Evolutionary conservation across 2,329 filamentous ascomycete genomes (phyloP), one percentile per base, ranked within the genome.

Genomic region (Hymenoscyphus repandus): DNA sequence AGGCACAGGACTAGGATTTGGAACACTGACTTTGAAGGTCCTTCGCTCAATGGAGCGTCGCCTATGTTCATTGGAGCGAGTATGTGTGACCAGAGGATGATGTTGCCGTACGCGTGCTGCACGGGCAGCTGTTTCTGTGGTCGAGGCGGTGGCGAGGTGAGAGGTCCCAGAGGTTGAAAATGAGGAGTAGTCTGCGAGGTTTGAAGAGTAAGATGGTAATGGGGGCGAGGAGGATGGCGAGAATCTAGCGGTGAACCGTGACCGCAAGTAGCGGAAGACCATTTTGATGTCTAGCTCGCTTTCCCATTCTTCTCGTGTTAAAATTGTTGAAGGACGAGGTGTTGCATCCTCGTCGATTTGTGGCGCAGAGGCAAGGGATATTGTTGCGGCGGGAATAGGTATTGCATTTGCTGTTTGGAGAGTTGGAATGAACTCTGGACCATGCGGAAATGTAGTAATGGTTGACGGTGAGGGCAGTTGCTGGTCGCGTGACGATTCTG

Each of bases 271-370:
- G 44, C 85, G 83, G 72, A 97, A 97, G 32, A 97, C 88, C 67
- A 96, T 86, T 65, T 87, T 88, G 58, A 96, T 81, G 63, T 97
- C 91, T 5, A 97, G 78, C 48, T 96, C 88, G 53, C 86, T 84
- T 69, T 97, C 91, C 93, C 93, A 99, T 61, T 88, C 72, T 32
- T 74, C 65, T 12, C 54, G 50, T 32, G 53, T 46, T 2, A 58
- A 39, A 6, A 50, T 37, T 3, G 56, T 50, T 31, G 49, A 39
- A 3, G 58, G 50, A 6, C 58, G 55, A 7, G 61, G 60, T 10
- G 64, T 64, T 6, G 55, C 53, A 31, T 64, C 58, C 33, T 44
- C 42, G 6, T 55, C 51, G 39, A 47, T 49, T 11, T 33, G 20
- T 13, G 49, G 49, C 5, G 49, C 45, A 3, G 41, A 47, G 11